A percentile compares a stretch with the other conserved stretches of the same genome.
Evolutionary conservation across 208 protist genomes (phyloP).

Genomic region (Leishmania tropica): DNA sequence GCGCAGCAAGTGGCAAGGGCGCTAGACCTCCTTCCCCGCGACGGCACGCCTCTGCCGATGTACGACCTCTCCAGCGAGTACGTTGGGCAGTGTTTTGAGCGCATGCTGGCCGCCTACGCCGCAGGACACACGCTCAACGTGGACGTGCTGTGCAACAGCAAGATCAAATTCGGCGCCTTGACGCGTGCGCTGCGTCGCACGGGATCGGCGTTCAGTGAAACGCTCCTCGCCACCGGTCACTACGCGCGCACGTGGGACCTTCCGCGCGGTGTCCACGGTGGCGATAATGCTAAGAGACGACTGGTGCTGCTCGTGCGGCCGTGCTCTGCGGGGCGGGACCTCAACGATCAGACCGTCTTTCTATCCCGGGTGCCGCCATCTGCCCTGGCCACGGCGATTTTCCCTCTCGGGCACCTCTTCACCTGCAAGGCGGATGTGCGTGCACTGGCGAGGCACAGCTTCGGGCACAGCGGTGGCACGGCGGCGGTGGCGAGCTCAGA

Average conservation of each 20-base stretch:
- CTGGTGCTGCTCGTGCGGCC: slow-evolving; percentile 53
- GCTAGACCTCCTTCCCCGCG: slow-evolving; percentile 35
- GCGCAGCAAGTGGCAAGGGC: slow-evolving; percentile 54
- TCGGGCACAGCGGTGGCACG: not conserved
- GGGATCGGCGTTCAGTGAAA: slow-evolving; percentile 2
- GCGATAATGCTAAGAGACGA: not conserved
- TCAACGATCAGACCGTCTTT: slow-evolving; percentile 84
- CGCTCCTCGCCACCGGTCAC: slow-evolving; percentile 75
- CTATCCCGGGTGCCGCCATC: slow-evolving; percentile 49
- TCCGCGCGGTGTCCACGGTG: not conserved
- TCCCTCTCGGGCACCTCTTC: slow-evolving; percentile 81
- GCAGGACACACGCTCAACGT: slow-evolving; percentile 75
- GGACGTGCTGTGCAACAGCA: slow-evolving; percentile 79
- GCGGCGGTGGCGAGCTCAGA: not conserved
- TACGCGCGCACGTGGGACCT: slow-evolving; percentile 62
- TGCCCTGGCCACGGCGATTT: slow-evolving; percentile 42
- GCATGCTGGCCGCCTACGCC: slow-evolving; percentile 71
- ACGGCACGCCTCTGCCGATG: slow-evolving; percentile 30
- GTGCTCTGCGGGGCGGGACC: slow-evolving; percentile 52
- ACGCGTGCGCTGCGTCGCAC: slow-evolving; percentile 27
- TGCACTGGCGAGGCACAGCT: slow-evolving; percentile 31
- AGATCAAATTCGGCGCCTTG: slow-evolving; percentile 76
- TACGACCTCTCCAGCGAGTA: slow-evolving; percentile 58
- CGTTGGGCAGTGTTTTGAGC: slow-evolving; percentile 65
- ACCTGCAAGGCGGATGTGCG: slow-evolving; percentile 67